Evolutionary conservation across 805 yeast genomes (phyloP), one percentile per base, ranked within the genome.

Genomic region (Zygosaccharomyces pseudorouxii): DNA sequence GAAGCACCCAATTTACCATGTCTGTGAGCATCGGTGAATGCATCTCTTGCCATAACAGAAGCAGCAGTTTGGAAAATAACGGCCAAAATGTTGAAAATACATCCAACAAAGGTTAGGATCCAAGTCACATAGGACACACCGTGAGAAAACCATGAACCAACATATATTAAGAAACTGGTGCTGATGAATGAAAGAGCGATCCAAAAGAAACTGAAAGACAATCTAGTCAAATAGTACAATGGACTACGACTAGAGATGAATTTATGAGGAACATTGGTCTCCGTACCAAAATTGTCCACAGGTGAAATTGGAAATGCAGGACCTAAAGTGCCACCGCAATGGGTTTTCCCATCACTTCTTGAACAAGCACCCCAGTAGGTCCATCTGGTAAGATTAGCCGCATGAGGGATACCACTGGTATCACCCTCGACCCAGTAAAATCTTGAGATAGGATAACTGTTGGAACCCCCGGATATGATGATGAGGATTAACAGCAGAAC

Each of bases 301-400:
- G 92, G 92, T 7, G 90, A 84, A 48, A 86, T 67, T 46, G 93
- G 89, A 59, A 73, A 77, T 42, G 84, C 92, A 25, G 93, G 89
- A 11, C 81, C 79, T 38, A 75, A 64, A 25, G 57, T 36, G 6
- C 48, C 47, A 22, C 54, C 52, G 30, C 64, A 58, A 36, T 45
- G 33, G 3, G 55, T 55, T n/a, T 22, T 23, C 54, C 55, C 60
- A 27, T 58, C 55, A 8, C 29, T 29, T 42, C 43, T 44, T 46
- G 47, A 52, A 65, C 88, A 82, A 40, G 84, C 75, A 56, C 92
- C 90, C 92, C 92, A 86, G 71, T 80, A 84, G 2, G 90, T 84
- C 90, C 90, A 86, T 59, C 86, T 80, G n/a, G 88, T 71, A 42
- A 71, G 58, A 31, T 64, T 65, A 19, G 72, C 65, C 6, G 85